phyloP scores from a whole-genome alignment of 2,329 filamentous ascomycete species.

The Pseudogymnoascus sp. region DNA sequence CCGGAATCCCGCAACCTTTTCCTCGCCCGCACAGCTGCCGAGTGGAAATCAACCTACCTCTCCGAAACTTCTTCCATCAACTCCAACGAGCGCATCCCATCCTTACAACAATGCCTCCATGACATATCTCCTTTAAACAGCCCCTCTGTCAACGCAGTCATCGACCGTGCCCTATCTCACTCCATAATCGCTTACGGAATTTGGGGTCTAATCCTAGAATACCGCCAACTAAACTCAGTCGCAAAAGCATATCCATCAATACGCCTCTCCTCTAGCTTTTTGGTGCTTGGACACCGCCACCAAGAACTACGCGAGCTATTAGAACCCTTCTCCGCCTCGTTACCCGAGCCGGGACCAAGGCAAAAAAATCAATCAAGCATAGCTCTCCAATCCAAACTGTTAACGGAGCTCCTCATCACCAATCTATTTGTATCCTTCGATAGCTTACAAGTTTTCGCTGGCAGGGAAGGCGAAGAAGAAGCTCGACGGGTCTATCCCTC shows the following conservation, averaged over 20 bases:
- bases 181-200: conserved; percentile 56
- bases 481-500: conserved; percentile 49
- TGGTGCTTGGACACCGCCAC: conserved; percentile 46
- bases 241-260: conserved; percentile 21
- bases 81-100: conserved; percentile 10
- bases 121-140: conserved; percentile 3
- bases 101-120: conserved; percentile 14
- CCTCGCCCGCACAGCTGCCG: conserved; percentile 52
- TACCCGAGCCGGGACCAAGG: background rate
- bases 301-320: conserved; percentile 49
- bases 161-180: conserved; percentile 49
- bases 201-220: conserved; percentile 59
- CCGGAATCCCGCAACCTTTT: conserved; percentile 55
- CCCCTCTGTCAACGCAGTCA: conserved; percentile 24
- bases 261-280: conserved; percentile 28
- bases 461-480: conserved; percentile 58
- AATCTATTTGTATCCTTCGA: conserved; percentile 56
- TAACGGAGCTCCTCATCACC: conserved; percentile 46
- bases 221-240: conserved; percentile 47
- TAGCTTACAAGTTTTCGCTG: conserved; percentile 58
- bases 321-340: conserved; percentile 5
- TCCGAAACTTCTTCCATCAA: background rate
- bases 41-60: conserved; percentile 57
- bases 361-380: conserved; percentile 14
- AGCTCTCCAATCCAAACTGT: conserved; percentile 26